Percentiles rank a stretch among this genome's conserved stretches.
phyloP scores from a whole-genome alignment of 1,139 yeast genomes.

The Eremothecium coryli region DNA sequence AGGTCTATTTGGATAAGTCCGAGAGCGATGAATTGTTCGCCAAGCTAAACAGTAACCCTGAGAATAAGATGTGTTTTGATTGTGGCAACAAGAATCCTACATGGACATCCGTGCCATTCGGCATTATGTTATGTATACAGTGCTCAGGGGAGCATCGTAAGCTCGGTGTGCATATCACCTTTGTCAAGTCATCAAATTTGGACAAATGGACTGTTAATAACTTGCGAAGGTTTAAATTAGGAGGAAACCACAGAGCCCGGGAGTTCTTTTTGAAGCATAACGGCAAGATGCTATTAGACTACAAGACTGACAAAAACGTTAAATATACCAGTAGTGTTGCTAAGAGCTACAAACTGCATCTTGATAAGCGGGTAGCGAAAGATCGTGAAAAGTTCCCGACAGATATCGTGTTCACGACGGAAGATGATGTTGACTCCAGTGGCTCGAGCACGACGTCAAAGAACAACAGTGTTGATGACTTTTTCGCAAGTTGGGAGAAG shows the following conservation, averaged over 20 bases:
- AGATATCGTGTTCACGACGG: slow-evolving; percentile 50
- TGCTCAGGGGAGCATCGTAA: slow-evolving; percentile 97
- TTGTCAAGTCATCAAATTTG: slow-evolving; percentile 84
- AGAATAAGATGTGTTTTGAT: slow-evolving; percentile 84
- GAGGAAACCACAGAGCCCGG: slow-evolving; percentile 81
- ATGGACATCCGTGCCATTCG: slow-evolving; percentile 97
- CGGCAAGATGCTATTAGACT: slow-evolving; percentile 55
- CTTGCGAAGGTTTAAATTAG: slow-evolving; percentile 80
- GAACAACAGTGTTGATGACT: slow-evolving; percentile 60
- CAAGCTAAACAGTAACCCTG: slow-evolving; percentile 33
- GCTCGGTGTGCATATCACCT: slow-evolving; percentile 90
- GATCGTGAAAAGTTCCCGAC: slow-evolving; percentile 68
- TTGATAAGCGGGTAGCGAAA: slow-evolving; percentile 54
- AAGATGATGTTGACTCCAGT: slow-evolving; percentile 34
- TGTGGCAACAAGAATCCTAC: slow-evolving; percentile 93
- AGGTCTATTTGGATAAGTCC: slow-evolving; percentile 27
- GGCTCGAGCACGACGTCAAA: slow-evolving; percentile 32
- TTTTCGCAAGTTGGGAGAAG: slow-evolving; percentile 86
- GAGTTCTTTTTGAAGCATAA: slow-evolving; percentile 80
- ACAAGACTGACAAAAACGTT: slow-evolving; percentile 53
- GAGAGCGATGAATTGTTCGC: slow-evolving; percentile 28
- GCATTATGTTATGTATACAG: slow-evolving; percentile 85
- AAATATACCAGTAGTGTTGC: slow-evolving; percentile 81
- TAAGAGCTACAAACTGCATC: slow-evolving; percentile 63
- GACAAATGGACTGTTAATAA: slow-evolving; percentile 91